Conservation (phyloP, 1,284 basidiomycete genomes). For the Heterobasidion annosum region DNA sequence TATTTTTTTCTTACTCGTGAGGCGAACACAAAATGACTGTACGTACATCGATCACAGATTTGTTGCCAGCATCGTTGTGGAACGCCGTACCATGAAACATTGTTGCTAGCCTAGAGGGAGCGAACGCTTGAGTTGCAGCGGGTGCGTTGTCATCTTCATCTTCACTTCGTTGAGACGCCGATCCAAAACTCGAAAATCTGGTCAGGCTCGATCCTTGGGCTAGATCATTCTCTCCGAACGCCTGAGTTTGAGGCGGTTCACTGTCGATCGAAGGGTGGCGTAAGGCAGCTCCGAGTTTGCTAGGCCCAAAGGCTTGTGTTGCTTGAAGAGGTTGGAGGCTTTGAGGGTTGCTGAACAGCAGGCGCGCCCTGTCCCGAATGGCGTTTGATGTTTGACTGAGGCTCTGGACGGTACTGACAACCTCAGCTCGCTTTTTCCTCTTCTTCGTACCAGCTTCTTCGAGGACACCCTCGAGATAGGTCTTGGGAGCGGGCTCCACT, state of each 20-base stretch:
- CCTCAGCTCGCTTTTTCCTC: slow-evolving; percentile 30
- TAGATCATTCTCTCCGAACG: slow-evolving; percentile 3
- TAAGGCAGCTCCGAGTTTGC: slow-evolving; percentile 11
- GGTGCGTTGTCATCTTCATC: slow-evolving; percentile 12
- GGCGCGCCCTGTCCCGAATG: slow-evolving; percentile 48
- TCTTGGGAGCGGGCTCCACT: slow-evolving; percentile 20
- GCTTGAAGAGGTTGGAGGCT: neutral
- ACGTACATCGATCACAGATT: slow-evolving; percentile 3
- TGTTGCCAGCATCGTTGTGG: neutral
- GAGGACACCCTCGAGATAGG: slow-evolving; percentile 48
- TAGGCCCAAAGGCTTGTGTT: slow-evolving; percentile 17
- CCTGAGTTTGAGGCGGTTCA: slow-evolving; percentile 9
- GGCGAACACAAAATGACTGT: neutral
- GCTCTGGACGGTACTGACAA: slow-evolving; percentile 36
- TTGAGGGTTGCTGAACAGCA: slow-evolving; percentile 26
- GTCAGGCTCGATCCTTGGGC: slow-evolving; percentile 1
- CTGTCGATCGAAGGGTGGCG: neutral
- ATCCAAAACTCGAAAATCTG: neutral
- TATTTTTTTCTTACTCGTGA: slow-evolving; percentile 16
- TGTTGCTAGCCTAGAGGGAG: slow-evolving; percentile 22
- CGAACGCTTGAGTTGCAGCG: slow-evolving; percentile 27
- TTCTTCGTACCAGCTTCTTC: slow-evolving; percentile 34
- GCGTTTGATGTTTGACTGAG: slow-evolving; percentile 36
- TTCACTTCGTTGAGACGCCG: neutral
- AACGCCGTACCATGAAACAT: neutral